Evolutionary conservation across 306 rosid genomes (phyloP), one percentile per base, ranked within the genome.

Genomic region (Potentilla sterilis): DNA sequence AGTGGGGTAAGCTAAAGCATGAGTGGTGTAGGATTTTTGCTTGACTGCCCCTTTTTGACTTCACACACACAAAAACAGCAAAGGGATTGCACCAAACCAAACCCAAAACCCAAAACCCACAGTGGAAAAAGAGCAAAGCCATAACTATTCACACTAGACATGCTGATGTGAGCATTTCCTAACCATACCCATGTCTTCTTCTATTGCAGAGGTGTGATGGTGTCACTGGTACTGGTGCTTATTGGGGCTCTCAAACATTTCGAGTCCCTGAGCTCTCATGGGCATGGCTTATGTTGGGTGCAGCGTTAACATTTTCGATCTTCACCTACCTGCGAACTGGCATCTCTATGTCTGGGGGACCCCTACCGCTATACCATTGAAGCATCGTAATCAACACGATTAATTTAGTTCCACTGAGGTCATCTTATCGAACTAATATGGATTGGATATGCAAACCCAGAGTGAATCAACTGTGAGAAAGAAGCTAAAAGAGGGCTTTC

Each of bases 31-130:
- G 80, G 64, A 9, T 82, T 83, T 77, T 87, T 82, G 89, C 84
- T 86, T 89, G 95, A 88, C 96, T 80, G 78, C 57, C 81, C 57
- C 59, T 72, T 87, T 91, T 95, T 90, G 93, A 89, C 99, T 83
- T 88, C 59, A 80, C 75, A 47, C 40, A 69, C 83, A 52, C 0
- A 42, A 69, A 86, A 81, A 78, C 85, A 72, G 84, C 77, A 44
- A 77, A 52, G 54, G 15, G 48, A 34, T 40, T 42, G 51, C 64
- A 47, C 51, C 51, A 46, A 37, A n/a, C 52, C 51, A 22, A 9
- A 70, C 63, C 44, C 44, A 9, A 22, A 9, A 70, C 63, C 44
- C 44, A 9, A 47, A 49, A 12, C 21, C 38, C 66, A 24, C 13
- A 59, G 16, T 59, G 43, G 41, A 64, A 35, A 37, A 72, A 75